phyloP scores from a whole-genome alignment of 768 basidiomycete species.

The Calocybe cyanea region DNA sequence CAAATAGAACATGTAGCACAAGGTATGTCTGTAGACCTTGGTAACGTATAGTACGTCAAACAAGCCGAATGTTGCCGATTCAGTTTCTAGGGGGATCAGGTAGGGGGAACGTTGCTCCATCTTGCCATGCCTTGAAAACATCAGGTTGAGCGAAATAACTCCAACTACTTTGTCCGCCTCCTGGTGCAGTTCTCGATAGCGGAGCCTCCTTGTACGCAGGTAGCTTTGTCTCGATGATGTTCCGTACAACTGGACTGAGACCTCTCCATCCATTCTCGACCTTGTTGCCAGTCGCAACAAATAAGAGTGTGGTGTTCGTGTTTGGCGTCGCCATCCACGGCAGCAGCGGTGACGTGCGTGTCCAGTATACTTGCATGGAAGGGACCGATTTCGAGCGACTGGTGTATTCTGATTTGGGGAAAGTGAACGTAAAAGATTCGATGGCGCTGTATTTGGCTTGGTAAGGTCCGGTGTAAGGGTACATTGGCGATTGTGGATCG shows the following conservation, averaged over 20 bases:
- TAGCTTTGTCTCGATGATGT: slow-evolving; percentile 8
- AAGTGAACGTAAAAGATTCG: slow-evolving; percentile 18
- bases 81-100: slow-evolving; percentile 7
- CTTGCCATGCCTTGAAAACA: slow-evolving; percentile 16
- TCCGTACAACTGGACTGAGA: neutral
- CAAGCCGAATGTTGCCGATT: too few relatives aligned
- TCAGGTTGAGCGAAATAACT: slow-evolving; percentile 18
- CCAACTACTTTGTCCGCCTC: slow-evolving; percentile 15
- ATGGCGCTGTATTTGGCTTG: slow-evolving; percentile 16
- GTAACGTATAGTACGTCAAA: too few relatives aligned
- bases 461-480: slow-evolving; percentile 12
- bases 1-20: too few relatives aligned
- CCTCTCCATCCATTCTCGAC: slow-evolving; percentile 4
- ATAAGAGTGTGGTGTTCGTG: slow-evolving; percentile 7
- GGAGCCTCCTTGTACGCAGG: slow-evolving; percentile 12
- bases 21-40: too few relatives aligned
- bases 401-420: slow-evolving; percentile 8
- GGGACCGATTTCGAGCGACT: slow-evolving; percentile 4
- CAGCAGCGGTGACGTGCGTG: slow-evolving; percentile 11
- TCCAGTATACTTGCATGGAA: slow-evolving; percentile 15
- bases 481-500: slow-evolving; percentile 12
- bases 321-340: slow-evolving; percentile 15
- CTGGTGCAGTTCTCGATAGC: neutral
- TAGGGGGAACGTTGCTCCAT: slow-evolving; percentile 16
- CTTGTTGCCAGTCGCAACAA: slow-evolving; percentile 10